phyloP scores from a whole-genome alignment of 2,329 filamentous ascomycete genomes.

The Fusarium coicis region DNA sequence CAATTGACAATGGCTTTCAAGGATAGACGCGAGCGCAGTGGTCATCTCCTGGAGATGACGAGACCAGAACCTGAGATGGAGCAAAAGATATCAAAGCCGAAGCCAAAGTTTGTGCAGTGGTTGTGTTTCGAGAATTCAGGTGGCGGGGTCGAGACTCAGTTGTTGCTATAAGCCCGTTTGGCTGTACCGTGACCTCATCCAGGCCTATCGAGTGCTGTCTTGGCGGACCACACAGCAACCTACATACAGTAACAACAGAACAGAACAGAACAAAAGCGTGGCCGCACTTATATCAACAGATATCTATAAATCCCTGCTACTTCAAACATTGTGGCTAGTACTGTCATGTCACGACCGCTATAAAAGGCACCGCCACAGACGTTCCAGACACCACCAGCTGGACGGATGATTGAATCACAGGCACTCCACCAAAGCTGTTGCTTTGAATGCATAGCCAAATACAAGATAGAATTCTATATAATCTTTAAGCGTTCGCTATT shows the following conservation, averaged over 20 bases:
- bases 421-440: neutral
- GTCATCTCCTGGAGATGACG: constrained; percentile 37
- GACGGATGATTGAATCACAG: neutral
- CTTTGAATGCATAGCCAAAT: neutral
- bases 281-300: neutral
- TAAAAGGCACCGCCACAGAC: constrained; percentile 2
- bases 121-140: constrained; percentile 38
- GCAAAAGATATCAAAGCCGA: constrained; percentile 12
- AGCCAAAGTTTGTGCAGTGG: constrained; percentile 18
- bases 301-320: neutral
- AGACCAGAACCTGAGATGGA: constrained; percentile 6
- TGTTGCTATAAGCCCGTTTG: constrained; percentile 26
- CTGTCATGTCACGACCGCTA: neutral
- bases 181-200: constrained; percentile 42
- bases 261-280: neutral
- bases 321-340: constrained; percentile 14
- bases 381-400: neutral
- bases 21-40: constrained; percentile 19
- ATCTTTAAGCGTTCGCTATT: neutral
- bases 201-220: constrained; percentile 31
- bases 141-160: constrained; percentile 43
- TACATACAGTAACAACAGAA: neutral
- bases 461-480: neutral
- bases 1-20: constrained; percentile 34
- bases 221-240: constrained; percentile 29